Conservation (phyloP, 192 early-diverging fungal species). For the Radiomyces spectabilis region DNA sequence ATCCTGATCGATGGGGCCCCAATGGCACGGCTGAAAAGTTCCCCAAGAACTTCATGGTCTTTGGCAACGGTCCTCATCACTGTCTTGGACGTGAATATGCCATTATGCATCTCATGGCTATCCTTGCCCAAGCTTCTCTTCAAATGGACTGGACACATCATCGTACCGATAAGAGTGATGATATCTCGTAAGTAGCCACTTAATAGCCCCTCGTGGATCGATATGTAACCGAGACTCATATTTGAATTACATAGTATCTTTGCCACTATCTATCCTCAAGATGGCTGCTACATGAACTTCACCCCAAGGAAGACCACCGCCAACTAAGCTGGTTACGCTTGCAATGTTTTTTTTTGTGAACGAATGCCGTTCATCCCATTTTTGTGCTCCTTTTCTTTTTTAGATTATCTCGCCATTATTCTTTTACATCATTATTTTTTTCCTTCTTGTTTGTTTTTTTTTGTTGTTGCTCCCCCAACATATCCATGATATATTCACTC, state of each 20-base stretch:
- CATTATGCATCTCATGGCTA: conserved; percentile 27
- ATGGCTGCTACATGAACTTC: conserved; percentile 32
- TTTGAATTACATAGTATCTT: conserved; percentile 31
- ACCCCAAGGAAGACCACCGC: conserved; percentile 7
- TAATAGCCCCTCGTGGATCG: background rate
- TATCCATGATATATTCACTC: no score
- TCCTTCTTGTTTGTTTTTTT: background rate
- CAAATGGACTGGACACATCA: conserved; percentile 27
- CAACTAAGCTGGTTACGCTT: conserved; percentile 6
- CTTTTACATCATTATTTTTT: background rate
- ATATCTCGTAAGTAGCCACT: conserved; percentile 25
- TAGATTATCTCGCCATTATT: background rate
- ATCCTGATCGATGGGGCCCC: conserved; percentile 32
- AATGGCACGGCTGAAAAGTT: conserved; percentile 22
- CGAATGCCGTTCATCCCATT: background rate
- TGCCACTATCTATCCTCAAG: conserved; percentile 32
- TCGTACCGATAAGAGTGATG: conserved; percentile 29
- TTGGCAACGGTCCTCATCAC: conserved; percentile 31
- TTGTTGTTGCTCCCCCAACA: no score
- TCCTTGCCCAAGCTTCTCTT: conserved; percentile 22
- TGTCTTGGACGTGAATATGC: conserved; percentile 35
- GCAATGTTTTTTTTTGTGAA: background rate
- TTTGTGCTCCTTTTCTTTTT: background rate
- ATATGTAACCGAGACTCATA: no score
- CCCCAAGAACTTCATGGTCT: conserved; percentile 36